Percentiles rank a stretch among this genome's conserved stretches.
These are phyloP conservation scores for Coemansia furcata DNA, from an alignment of 192 early-diverging fungal species.

Conservation along the genomic window DNA sequence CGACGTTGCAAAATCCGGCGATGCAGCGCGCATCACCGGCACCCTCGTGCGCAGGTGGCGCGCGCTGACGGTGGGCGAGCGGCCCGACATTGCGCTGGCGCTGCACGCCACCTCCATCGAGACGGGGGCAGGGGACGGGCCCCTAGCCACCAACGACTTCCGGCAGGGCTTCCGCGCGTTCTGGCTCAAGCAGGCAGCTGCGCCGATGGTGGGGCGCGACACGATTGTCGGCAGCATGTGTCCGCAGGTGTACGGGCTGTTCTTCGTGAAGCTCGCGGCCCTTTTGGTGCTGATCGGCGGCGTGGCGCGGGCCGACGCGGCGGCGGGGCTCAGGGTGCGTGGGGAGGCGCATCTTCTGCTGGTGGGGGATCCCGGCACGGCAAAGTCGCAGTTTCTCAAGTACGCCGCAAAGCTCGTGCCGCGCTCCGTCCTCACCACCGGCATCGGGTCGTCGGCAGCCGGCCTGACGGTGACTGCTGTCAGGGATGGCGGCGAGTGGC, in stretches of 20 bases:
- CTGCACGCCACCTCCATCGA: conserved; percentile 62
- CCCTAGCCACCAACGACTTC: conserved; percentile 58
- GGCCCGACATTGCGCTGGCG: conserved; percentile 63
- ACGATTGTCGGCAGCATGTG: conserved; percentile 61
- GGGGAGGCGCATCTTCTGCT: conserved; percentile 73
- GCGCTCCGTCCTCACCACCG: conserved; percentile 71
- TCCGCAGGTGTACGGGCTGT: conserved; percentile 69
- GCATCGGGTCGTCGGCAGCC: conserved; percentile 71
- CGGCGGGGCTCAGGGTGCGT: conserved; percentile 63
- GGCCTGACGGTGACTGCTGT: conserved; percentile 76
- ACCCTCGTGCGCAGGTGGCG: conserved; percentile 62
- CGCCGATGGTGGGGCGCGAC: conserved; percentile 53
- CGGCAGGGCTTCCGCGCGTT: conserved; percentile 56
- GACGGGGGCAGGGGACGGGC: conserved; percentile 50
- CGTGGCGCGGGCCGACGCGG: conserved; percentile 55
- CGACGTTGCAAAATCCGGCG: conserved; percentile 61
- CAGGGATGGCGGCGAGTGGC: conserved; percentile 73
- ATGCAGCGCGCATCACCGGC: conserved; percentile 61
- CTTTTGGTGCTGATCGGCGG: conserved; percentile 71
- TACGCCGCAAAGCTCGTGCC: conserved; percentile 65
- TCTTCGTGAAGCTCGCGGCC: conserved; percentile 68
- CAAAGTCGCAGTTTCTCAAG: conserved; percentile 79
- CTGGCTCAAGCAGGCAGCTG: conserved; percentile 38
- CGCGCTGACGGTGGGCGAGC: conserved; percentile 43
- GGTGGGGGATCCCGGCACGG: conserved; percentile 77